Percentiles rank a stretch among this genome's conserved stretches.
These are phyloP conservation scores for Penicillium sp. DNA, from an alignment of 2,329 filamentous ascomycete species.

Conservation along the genomic window DNA sequence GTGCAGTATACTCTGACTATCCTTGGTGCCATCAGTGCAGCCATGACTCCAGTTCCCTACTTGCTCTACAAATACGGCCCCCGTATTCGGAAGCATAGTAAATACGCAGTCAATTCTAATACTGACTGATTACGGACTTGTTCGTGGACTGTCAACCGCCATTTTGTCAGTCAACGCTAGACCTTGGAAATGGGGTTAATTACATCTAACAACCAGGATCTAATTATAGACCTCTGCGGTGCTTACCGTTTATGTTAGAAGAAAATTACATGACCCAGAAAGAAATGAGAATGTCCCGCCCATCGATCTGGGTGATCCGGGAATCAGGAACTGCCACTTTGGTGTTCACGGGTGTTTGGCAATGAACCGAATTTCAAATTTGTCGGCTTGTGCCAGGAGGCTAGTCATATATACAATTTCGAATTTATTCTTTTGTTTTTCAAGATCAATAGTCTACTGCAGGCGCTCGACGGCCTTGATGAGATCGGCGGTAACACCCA, in stretches of 20 bases:
- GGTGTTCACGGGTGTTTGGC: neutral
- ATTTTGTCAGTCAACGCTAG: too few species aligned
- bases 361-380: neutral
- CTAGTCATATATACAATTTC: neutral
- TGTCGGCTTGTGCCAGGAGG: neutral
- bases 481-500: conserved; percentile 94
- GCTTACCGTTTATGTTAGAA: too few species aligned
- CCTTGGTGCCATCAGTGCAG: conserved; percentile 35
- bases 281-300: too few species aligned
- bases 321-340: too few species aligned
- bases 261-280: too few species aligned
- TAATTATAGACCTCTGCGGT: too few species aligned
- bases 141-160: too few species aligned
- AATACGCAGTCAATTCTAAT: neutral
- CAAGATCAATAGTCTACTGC: conserved; percentile 40
- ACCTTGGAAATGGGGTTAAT: too few species aligned
- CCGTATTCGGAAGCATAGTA: neutral
- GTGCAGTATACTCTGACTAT: conserved; percentile 44
- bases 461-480: conserved; percentile 82
- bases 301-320: too few species aligned
- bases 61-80: conserved; percentile 12
- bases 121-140: neutral
- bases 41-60: conserved; percentile 46
- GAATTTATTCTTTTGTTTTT: neutral
- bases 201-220: too few species aligned